phyloP scores from a whole-genome alignment of 768 basidiomycete species.

The Boletus rubroflammeus region DNA sequence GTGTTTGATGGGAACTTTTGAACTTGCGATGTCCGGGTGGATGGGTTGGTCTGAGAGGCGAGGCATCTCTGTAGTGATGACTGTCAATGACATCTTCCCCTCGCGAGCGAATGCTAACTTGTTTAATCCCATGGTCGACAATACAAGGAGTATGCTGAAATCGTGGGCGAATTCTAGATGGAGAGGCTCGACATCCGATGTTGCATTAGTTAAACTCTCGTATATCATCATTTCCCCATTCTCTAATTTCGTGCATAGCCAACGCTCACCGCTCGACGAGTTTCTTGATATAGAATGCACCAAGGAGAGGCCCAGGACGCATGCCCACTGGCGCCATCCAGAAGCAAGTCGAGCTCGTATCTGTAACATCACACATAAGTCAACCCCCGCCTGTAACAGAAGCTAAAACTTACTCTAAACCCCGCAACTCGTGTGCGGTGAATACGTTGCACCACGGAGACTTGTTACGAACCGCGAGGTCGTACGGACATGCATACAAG shows the following conservation, averaged over 20 bases:
- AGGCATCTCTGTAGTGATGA: constrained; percentile 26
- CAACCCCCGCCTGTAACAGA: not conserved
- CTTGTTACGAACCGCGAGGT: constrained; percentile 32
- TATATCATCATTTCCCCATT: not conserved
- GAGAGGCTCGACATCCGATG: constrained; percentile 27
- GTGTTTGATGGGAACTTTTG: constrained; percentile 35
- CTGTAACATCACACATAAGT: constrained; percentile 7
- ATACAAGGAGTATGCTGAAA: constrained; percentile 34
- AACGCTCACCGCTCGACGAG: constrained; percentile 36
- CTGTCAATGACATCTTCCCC: not conserved
- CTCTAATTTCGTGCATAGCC: not conserved
- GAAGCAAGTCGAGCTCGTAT: constrained; percentile 37
- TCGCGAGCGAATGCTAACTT: constrained; percentile 22
- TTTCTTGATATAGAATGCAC: constrained; percentile 37
- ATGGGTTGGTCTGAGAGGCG: constrained; percentile 27
- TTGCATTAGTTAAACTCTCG: constrained; percentile 33
- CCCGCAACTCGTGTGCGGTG: constrained; percentile 28
- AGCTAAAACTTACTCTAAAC: constrained; percentile 33
- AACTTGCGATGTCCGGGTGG: constrained; percentile 32
- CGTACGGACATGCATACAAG: constrained; percentile 41
- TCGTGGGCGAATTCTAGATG: constrained; percentile 44
- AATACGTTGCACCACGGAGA: constrained; percentile 44
- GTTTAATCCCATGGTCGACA: constrained; percentile 37
- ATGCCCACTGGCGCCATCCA: constrained; percentile 35
- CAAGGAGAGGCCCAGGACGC: constrained; percentile 33